Evolutionary conservation across 2,329 filamentous ascomycete genomes (phyloP).

Genomic region (Aspergillus ustus): DNA sequence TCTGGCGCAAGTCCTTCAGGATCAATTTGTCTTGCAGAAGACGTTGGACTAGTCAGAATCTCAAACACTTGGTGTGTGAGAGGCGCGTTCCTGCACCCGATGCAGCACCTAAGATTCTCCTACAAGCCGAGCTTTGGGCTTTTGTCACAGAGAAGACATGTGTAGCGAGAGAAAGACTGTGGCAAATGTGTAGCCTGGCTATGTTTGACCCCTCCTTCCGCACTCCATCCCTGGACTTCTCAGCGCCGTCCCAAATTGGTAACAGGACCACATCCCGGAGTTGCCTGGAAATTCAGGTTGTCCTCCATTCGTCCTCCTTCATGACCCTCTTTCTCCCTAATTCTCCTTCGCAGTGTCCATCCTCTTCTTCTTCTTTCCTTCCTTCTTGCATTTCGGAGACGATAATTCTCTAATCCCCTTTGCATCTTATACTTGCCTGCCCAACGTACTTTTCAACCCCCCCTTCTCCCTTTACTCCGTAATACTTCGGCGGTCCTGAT

Average conservation of each 20-base stretch:
- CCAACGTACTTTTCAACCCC: background rate
- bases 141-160: background rate
- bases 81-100: constrained; percentile 16
- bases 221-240: background rate
- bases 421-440: background rate
- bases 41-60: constrained; percentile 20
- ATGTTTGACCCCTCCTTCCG: background rate
- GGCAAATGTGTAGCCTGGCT: background rate
- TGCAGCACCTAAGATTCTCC: constrained; percentile 14
- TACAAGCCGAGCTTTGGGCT: background rate
- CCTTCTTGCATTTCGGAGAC: background rate
- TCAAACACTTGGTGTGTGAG: constrained; percentile 27
- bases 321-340: constrained; percentile 1
- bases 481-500: constrained; percentile 5
- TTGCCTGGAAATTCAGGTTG: constrained; percentile 21
- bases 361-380: background rate
- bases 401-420: constrained; percentile 14
- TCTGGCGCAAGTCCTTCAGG: background rate
- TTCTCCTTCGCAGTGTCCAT: constrained; percentile 2
- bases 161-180: background rate
- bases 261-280: constrained; percentile 11
- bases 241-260: background rate
- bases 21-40: background rate
- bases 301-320: background rate
- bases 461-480: background rate